These are phyloP conservation scores for Zygoascus hellenicus DNA, from an alignment of 1,139 yeast species.

Conservation along the genomic window DNA sequence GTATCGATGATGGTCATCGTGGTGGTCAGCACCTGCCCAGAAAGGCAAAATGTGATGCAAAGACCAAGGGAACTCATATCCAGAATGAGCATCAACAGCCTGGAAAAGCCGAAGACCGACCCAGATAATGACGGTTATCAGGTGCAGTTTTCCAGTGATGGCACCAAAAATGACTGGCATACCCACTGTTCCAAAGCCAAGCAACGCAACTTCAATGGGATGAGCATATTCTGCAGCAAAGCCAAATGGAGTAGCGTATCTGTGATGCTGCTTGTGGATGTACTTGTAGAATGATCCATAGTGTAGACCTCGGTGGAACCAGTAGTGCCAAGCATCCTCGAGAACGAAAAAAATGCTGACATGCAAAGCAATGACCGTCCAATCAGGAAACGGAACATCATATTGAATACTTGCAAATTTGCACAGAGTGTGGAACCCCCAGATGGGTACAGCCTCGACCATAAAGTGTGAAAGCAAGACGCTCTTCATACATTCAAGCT, in stretches of 20 bases:
- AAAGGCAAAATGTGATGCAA: conserved; percentile 83
- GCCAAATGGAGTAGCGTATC: conserved; percentile 96
- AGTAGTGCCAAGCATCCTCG: conserved; percentile 95
- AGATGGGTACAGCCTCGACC: conserved; percentile 91
- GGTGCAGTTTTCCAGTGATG: conserved; percentile 63
- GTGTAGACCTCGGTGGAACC: conserved; percentile 87
- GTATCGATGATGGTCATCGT: conserved; percentile 91
- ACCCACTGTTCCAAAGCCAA: conserved; percentile 91
- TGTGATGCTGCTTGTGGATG: conserved; percentile 94
- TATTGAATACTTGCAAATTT: conserved; percentile 66
- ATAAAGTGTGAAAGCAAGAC: conserved; percentile 81
- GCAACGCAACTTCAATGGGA: conserved; percentile 81
- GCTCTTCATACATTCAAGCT: conserved; percentile 84
- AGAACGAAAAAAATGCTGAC: conserved; percentile 68
- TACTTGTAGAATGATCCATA: conserved; percentile 81
- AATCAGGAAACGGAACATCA: conserved; percentile 73
- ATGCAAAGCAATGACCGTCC: conserved; percentile 54
- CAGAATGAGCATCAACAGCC: conserved; percentile 96
- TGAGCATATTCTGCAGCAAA: conserved; percentile 96
- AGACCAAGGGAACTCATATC: conserved; percentile 96
- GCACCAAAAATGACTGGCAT: conserved; percentile 72
- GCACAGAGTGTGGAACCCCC: conserved; percentile 94
- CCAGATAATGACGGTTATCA: conserved; percentile 83
- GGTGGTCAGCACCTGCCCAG: conserved; percentile 99
- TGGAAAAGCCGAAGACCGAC: conserved; percentile 81